Percentiles rank a stretch among this genome's conserved stretches.
Conservation (phyloP, 2,329 filamentous ascomycete species). For the Uncinocarpus reesii region DNA sequence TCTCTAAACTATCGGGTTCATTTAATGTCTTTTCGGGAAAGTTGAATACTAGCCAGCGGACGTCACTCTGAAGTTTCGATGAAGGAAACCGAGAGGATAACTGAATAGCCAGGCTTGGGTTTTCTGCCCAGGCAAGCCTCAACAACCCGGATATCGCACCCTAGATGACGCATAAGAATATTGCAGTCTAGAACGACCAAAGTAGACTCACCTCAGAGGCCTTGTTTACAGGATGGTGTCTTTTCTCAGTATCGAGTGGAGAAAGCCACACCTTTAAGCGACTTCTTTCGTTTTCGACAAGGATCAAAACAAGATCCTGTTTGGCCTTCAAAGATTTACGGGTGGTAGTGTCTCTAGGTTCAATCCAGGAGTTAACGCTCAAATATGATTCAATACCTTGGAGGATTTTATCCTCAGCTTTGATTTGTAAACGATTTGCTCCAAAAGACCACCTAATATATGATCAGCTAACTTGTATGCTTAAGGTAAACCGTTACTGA, state of each 20-base stretch:
- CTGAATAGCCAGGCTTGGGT: slow-evolving; percentile 77
- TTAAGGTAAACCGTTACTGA: slow-evolving; percentile 21
- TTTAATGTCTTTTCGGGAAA: slow-evolving; percentile 72
- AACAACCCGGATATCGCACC: slow-evolving; percentile 52
- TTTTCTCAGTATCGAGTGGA: slow-evolving; percentile 58
- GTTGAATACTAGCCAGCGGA: slow-evolving; percentile 69
- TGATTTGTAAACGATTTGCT: slow-evolving; percentile 83
- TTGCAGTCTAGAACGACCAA: neutral
- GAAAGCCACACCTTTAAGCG: slow-evolving; percentile 83
- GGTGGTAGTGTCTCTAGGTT: slow-evolving; percentile 37
- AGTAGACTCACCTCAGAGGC: slow-evolving; percentile 10
- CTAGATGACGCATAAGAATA: slow-evolving; percentile 5
- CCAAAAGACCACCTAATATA: slow-evolving; percentile 72
- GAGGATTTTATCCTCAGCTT: slow-evolving; percentile 77
- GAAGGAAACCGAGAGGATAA: slow-evolving; percentile 70
- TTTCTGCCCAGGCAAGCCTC: slow-evolving; percentile 76
- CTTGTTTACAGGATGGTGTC: slow-evolving; percentile 36
- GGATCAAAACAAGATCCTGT: slow-evolving; percentile 67
- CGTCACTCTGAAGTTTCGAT: slow-evolving; percentile 58
- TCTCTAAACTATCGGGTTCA: slow-evolving; percentile 70
- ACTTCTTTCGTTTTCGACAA: slow-evolving; percentile 75
- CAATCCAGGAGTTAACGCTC: slow-evolving; percentile 51
- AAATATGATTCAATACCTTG: slow-evolving; percentile 62
- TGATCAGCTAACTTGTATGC: neutral
- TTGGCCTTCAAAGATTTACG: slow-evolving; percentile 62